Evolutionary conservation across 495 filamentous ascomycete species (phyloP).

Genomic region (Podospora australis): DNA sequence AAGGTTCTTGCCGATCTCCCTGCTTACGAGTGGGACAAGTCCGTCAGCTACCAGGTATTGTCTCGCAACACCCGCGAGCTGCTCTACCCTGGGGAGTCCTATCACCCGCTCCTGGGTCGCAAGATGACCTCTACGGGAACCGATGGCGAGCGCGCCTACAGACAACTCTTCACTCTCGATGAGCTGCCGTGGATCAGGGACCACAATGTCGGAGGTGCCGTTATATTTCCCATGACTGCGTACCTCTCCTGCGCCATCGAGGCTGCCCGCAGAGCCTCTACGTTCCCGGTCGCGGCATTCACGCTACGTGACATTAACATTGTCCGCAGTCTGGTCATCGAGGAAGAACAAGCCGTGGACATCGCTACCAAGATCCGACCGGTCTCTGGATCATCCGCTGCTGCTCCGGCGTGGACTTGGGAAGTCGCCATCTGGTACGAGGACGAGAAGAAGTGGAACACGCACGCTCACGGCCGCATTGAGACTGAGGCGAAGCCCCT

Average conservation of each 20-base stretch:
- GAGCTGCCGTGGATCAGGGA: conserved; percentile 1
- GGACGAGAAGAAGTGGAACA: background rate
- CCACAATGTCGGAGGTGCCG: background rate
- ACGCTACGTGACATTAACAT: background rate
- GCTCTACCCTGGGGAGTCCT: background rate
- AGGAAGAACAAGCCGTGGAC: background rate
- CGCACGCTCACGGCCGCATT: background rate
- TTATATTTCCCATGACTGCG: background rate
- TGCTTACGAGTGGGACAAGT: background rate
- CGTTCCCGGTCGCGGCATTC: background rate
- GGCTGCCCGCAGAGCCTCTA: background rate
- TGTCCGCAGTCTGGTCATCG: background rate
- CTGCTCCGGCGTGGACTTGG: background rate
- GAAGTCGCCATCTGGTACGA: background rate
- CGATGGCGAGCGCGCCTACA: background rate
- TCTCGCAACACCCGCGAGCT: background rate
- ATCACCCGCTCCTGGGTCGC: background rate
- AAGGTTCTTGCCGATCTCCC: background rate
- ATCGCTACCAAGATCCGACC: background rate
- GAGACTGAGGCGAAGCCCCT: background rate
- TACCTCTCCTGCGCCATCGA: background rate
- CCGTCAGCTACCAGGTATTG: background rate
- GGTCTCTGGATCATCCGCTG: background rate
- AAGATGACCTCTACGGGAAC: background rate
- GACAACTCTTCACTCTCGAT: background rate